These are phyloP conservation scores for Oxalis stricta DNA, from an alignment of 441 rosid species.

Conservation along the genomic window DNA sequence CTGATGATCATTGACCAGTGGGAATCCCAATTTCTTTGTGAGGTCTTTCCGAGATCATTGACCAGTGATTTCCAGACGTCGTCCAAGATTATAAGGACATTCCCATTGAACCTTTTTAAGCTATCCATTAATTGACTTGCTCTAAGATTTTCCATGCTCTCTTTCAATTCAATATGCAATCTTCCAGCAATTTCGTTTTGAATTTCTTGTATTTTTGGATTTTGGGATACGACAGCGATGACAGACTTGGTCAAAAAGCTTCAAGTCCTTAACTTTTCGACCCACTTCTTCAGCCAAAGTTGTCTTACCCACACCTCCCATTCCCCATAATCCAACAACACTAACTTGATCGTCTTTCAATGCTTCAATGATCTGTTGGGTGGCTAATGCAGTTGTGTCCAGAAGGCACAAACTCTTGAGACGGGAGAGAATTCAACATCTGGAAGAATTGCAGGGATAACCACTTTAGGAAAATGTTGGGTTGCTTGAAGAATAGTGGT, in stretches of 20 bases:
- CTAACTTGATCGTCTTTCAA: neutral
- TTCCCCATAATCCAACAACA: conserved; percentile 14
- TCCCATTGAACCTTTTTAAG: neutral
- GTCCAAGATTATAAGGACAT: too few relatives aligned
- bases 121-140: neutral
- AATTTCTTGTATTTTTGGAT: neutral
- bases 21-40: conserved; percentile 1
- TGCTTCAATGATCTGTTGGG: neutral
- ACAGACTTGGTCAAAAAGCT: neutral
- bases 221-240: neutral
- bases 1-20: conserved; percentile 1
- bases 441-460: neutral
- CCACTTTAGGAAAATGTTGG: neutral
- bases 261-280: neutral
- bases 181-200: neutral
- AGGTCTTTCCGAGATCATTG: too few relatives aligned
- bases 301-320: conserved; percentile 7
- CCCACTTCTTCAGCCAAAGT: neutral
- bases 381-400: neutral
- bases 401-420: neutral
- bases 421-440: too few relatives aligned
- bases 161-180: neutral
- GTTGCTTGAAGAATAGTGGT: neutral
- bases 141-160: neutral
- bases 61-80: conserved; percentile 3